phyloP scores from a whole-genome alignment of 306 rosid genomes.

The Pyrus pyrifolia region DNA sequence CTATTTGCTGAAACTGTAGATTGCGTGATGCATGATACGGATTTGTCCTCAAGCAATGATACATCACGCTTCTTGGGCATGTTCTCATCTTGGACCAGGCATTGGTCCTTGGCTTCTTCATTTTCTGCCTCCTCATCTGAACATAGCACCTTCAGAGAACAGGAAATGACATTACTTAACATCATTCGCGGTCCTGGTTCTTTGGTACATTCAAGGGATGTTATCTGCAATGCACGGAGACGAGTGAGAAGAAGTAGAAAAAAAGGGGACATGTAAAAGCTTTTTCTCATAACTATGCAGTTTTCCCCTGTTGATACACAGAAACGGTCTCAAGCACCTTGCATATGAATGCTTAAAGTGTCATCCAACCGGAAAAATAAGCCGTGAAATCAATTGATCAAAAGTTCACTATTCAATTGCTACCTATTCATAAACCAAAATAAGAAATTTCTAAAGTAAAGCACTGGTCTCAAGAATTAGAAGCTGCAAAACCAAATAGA shows the following conservation, averaged over 20 bases:
- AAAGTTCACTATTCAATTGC: not conserved
- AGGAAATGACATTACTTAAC: conserved; percentile 37
- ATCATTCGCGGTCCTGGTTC: conserved; percentile 44
- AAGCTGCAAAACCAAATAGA: conserved; percentile 14
- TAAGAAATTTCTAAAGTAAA: not conserved
- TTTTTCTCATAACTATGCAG: not conserved
- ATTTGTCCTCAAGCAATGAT: conserved; percentile 24
- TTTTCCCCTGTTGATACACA: not conserved
- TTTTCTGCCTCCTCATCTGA: conserved; percentile 39
- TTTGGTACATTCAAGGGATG: conserved; percentile 48
- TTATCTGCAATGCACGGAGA: conserved; percentile 41
- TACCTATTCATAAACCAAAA: not conserved
- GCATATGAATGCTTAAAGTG: not conserved
- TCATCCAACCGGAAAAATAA: not conserved
- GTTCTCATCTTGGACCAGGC: conserved; percentile 47
- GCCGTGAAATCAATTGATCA: not conserved
- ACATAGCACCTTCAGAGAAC: conserved; percentile 37
- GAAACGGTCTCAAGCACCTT: not conserved
- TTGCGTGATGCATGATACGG: conserved; percentile 15
- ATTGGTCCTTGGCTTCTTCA: conserved; percentile 44
- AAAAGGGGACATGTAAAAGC: conserved; percentile 1
- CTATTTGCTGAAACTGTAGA: conserved; percentile 25
- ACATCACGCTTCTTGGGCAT: conserved; percentile 27
- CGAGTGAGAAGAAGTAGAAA: conserved; percentile 25
- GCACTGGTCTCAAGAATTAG: not conserved